phyloP scores from a whole-genome alignment of 2,329 filamentous ascomycete genomes.

The Penicillium sp. region DNA sequence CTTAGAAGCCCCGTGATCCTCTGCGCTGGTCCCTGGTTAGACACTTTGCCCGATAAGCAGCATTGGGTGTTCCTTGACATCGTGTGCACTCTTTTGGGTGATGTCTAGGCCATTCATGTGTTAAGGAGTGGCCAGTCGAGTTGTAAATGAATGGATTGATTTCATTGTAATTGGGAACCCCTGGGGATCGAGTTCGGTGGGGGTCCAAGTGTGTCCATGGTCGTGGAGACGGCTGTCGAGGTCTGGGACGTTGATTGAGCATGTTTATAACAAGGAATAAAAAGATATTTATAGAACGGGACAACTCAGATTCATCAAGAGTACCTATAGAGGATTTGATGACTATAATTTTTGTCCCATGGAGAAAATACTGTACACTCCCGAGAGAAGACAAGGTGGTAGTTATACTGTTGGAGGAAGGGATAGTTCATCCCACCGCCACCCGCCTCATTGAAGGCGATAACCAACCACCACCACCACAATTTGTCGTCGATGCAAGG shows the following conservation, averaged over 20 bases:
- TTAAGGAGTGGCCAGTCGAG: slow-evolving; percentile 32
- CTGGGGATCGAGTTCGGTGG: slow-evolving; percentile 17
- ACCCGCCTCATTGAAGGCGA: slow-evolving; percentile 7
- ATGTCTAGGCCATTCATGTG: slow-evolving; percentile 31
- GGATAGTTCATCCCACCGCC: neutral
- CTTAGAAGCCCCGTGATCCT: slow-evolving; percentile 4
- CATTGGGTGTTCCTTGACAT: slow-evolving; percentile 17
- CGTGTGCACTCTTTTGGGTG: slow-evolving; percentile 25
- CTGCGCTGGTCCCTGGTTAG: neutral
- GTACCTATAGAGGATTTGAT: neutral
- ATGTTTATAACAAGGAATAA: neutral
- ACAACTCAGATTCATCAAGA: neutral
- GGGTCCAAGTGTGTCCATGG: neutral
- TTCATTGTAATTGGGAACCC: slow-evolving; percentile 29
- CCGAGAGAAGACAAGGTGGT: no score
- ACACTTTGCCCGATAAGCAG: neutral
- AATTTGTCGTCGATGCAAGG: neutral
- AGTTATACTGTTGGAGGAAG: neutral
- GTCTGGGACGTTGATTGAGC: neutral
- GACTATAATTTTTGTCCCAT: neutral
- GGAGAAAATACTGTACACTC: neutral
- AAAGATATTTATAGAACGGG: neutral
- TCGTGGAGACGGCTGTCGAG: neutral
- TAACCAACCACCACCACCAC: slow-evolving; percentile 1
- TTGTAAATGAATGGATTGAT: slow-evolving; percentile 32